These are phyloP conservation scores for Tuber melanosporum DNA, from an alignment of 495 filamentous ascomycete species.

Conservation along the genomic window DNA sequence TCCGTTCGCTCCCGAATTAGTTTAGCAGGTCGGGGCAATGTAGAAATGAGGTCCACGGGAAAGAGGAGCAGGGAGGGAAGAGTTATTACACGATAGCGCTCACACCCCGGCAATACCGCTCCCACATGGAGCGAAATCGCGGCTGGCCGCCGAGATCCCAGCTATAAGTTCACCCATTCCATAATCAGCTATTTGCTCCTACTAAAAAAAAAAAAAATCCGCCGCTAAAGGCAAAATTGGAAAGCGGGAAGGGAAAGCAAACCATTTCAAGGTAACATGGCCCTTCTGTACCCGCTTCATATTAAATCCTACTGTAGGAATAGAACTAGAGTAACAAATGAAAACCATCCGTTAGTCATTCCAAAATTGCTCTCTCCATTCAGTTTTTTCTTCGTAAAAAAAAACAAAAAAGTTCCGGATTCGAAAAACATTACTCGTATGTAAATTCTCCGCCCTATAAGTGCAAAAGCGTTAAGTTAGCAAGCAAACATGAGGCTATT, in stretches of 20 bases:
- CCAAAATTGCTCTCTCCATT: slow-evolving; percentile 40
- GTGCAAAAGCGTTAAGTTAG: slow-evolving; percentile 41
- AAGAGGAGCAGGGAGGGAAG: background rate
- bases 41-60: background rate
- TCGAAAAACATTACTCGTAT: slow-evolving; percentile 63
- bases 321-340: slow-evolving; percentile 59
- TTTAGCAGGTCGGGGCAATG: background rate
- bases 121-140: slow-evolving; percentile 97
- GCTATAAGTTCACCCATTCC: slow-evolving; percentile 44
- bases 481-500: slow-evolving; percentile 22
- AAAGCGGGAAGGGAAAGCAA: slow-evolving; percentile 34
- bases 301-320: slow-evolving; percentile 97
- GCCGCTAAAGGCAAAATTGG: slow-evolving; percentile 34
- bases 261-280: slow-evolving; percentile 98
- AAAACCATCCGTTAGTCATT: slow-evolving; percentile 8
- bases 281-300: slow-evolving; percentile 97
- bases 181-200: slow-evolving; percentile 1
- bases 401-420: slow-evolving; percentile 13
- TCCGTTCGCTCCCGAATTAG: slow-evolving; percentile 19
- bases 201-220: background rate
- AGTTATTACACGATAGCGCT: slow-evolving; percentile 83
- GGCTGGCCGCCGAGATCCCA: slow-evolving; percentile 98
- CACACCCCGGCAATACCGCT: slow-evolving; percentile 93
- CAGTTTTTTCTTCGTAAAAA: slow-evolving; percentile 16
- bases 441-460: slow-evolving; percentile 93